phyloP scores from a whole-genome alignment of 2,329 filamentous ascomycete species.

The Fusarium penzigii region DNA sequence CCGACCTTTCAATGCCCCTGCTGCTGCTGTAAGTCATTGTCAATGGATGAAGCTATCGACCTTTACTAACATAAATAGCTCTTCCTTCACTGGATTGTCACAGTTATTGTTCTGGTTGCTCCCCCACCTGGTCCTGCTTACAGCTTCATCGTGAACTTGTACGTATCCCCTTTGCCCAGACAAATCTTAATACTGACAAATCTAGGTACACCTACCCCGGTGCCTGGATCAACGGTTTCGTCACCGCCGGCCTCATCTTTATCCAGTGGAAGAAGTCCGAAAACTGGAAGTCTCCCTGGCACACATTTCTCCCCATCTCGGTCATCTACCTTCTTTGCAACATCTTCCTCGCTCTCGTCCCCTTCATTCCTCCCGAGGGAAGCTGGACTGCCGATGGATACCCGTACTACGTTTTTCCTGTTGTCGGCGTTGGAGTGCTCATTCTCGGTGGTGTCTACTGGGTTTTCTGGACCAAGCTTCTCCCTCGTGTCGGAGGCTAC shows the following conservation, averaged over 20 bases:
- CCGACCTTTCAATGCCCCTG: constrained; percentile 65
- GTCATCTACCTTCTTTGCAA: constrained; percentile 53
- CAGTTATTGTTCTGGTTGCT: constrained; percentile 64
- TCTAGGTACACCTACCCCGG: constrained; percentile 50
- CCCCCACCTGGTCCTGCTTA: constrained; percentile 69
- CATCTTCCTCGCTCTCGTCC: constrained; percentile 53
- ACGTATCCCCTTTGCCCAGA: accelerated
- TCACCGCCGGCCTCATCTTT: constrained; percentile 52
- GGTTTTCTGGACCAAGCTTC: constrained; percentile 51
- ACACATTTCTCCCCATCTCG: constrained; percentile 49
- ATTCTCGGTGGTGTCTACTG: constrained; percentile 54
- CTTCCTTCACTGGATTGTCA: constrained; percentile 67
- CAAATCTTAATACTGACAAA: constrained; percentile 7
- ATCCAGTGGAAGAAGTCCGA: constrained; percentile 51
- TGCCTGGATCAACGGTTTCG: constrained; percentile 55
- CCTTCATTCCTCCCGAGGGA: constrained; percentile 55
- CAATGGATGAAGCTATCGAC: background rate
- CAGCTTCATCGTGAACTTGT: constrained; percentile 64
- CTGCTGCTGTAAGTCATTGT: constrained; percentile 45
- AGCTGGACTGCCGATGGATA: constrained; percentile 51
- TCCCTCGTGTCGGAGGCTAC: constrained; percentile 51
- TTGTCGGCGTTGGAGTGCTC: constrained; percentile 54
- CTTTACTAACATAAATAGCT: constrained; percentile 35
- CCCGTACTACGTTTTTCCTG: constrained; percentile 57
- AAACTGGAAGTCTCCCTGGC: constrained; percentile 55